Conservation (phyloP, 768 basidiomycete genomes). For the Phylloporus sp. region DNA sequence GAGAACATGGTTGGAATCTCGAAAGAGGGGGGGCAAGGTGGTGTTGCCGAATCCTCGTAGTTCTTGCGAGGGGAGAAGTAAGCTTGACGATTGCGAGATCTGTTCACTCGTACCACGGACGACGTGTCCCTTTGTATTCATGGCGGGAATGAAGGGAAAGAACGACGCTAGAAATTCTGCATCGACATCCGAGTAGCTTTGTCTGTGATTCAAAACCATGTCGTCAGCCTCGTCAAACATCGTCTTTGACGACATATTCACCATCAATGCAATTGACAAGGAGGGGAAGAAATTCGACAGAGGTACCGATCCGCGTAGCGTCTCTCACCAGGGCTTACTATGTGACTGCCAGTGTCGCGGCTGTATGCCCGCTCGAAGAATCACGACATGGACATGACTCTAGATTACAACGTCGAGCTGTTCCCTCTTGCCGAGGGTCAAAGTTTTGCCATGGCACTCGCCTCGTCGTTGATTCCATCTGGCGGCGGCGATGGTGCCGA, state of each 20-base stretch:
- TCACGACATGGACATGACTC: slow-evolving; percentile 85
- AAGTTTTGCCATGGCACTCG: slow-evolving; percentile 79
- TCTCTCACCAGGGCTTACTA: slow-evolving; percentile 6
- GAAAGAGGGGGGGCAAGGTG: slow-evolving; percentile 27
- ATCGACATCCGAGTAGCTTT: too few species aligned
- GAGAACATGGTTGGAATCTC: slow-evolving; percentile 28
- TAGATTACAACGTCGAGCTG: slow-evolving; percentile 93
- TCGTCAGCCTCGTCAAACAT: slow-evolving; percentile 61
- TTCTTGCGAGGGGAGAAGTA: too few species aligned
- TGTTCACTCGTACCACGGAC: too few species aligned
- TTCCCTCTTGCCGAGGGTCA: slow-evolving; percentile 68
- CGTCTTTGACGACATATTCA: slow-evolving; percentile 93
- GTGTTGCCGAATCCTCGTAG: background rate
- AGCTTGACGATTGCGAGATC: too few species aligned
- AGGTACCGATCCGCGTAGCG: slow-evolving; percentile 46
- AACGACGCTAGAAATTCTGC: too few species aligned
- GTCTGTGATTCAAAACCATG: too few species aligned
- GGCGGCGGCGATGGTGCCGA: slow-evolving; percentile 52
- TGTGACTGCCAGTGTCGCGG: slow-evolving; percentile 66
- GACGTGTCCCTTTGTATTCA: too few species aligned
- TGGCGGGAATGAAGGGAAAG: too few species aligned
- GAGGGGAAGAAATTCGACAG: slow-evolving; percentile 98
- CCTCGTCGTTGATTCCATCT: slow-evolving; percentile 63
- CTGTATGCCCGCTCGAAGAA: slow-evolving; percentile 87
- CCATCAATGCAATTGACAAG: slow-evolving; percentile 75